These are phyloP conservation scores for Colletotrichum siamense DNA, from an alignment of 2,329 filamentous ascomycete genomes.

Conservation along the genomic window DNA sequence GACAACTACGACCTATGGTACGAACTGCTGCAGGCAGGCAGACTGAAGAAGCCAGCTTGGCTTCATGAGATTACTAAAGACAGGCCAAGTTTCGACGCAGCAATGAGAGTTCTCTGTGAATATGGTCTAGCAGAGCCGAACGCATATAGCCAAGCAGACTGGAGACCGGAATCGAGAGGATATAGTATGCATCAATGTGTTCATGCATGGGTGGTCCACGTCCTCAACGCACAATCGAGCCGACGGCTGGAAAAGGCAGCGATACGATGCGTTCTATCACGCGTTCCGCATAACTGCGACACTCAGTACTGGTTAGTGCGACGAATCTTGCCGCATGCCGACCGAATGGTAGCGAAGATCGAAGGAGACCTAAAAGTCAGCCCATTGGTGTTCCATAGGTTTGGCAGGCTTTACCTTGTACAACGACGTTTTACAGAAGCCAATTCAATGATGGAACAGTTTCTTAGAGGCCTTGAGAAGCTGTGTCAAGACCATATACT, in stretches of 20 bases:
- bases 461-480: constrained; percentile 30
- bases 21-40: constrained; percentile 40
- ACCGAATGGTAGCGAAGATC: constrained; percentile 23
- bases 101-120: not conserved
- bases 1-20: constrained; percentile 50
- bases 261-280: too few species aligned
- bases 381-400: not conserved
- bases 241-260: too few species aligned
- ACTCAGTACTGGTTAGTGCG: constrained; percentile 18
- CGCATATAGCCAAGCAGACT: too few species aligned
- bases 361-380: constrained; percentile 29
- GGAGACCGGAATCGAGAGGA: too few species aligned
- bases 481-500: too few species aligned
- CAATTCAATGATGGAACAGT: not conserved
- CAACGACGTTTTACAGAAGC: not conserved
- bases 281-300: too few species aligned
- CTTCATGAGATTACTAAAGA: constrained; percentile 25
- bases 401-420: not conserved
- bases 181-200: constrained; percentile 36
- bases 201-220: constrained; percentile 33
- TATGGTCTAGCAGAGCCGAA: not conserved
- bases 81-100: constrained; percentile 28
- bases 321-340: constrained; percentile 26
- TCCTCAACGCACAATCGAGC: constrained; percentile 32
- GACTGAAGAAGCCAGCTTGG: constrained; percentile 25